phyloP scores from a whole-genome alignment of 2,329 filamentous ascomycete genomes.

The Fusarium fujikuroi region DNA sequence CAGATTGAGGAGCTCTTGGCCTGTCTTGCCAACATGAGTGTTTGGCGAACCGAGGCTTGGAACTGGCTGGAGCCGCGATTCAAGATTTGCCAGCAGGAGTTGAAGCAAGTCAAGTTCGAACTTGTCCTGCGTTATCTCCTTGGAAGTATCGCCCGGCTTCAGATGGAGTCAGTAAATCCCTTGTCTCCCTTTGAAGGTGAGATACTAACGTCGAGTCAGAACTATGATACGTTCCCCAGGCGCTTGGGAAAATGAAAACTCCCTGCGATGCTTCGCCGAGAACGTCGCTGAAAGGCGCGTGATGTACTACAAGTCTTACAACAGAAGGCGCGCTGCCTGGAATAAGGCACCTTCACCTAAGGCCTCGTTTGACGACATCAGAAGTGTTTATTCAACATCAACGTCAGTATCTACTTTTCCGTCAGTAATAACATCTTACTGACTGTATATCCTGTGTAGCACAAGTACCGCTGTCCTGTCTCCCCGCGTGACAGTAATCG shows the following conservation, averaged over 20 bases:
- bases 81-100: background rate
- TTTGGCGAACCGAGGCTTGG: background rate
- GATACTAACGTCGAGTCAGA: accelerated
- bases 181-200: accelerated
- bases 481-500: no score
- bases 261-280: background rate
- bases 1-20: background rate
- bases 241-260: background rate
- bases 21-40: background rate
- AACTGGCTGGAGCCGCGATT: conserved; percentile 8
- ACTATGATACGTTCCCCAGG: background rate
- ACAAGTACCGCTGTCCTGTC: background rate
- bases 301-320: background rate
- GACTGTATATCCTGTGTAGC: background rate
- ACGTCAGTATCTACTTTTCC: background rate
- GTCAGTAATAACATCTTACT: accelerated
- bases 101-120: conserved; percentile 4
- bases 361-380: background rate
- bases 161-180: background rate
- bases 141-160: conserved; percentile 2
- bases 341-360: accelerated
- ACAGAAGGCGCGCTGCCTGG: background rate
- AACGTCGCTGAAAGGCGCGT: background rate
- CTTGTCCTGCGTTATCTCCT: conserved; percentile 4
- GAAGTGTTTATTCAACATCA: background rate